Percentiles rank a stretch among this genome's conserved stretches.
Evolutionary conservation across 257 asterid species (phyloP).

Genomic region (Nicotiana benthamiana): DNA sequence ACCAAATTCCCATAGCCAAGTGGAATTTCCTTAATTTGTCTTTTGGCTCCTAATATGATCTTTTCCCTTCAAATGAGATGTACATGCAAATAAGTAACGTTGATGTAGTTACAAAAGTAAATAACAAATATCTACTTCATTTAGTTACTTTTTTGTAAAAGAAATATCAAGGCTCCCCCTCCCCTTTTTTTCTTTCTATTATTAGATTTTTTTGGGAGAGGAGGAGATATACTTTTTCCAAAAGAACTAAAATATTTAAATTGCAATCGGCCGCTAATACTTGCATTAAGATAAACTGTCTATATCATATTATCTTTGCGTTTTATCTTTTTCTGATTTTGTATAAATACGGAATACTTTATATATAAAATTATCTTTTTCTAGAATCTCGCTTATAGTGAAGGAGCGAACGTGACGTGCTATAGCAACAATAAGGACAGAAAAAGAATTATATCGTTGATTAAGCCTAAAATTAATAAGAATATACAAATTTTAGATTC

Average conservation of each 20-base stretch:
- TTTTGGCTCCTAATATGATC: neutral
- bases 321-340: no score
- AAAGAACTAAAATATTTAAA: no score
- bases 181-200: neutral
- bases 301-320: no score
- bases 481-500: neutral
- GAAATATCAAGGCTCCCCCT: no score
- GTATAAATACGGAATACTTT: no score
- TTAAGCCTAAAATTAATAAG: neutral
- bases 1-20: neutral
- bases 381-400: neutral
- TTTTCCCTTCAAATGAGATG: neutral
- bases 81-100: neutral
- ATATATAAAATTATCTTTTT: no score
- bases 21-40: neutral
- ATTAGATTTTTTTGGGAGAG: neutral
- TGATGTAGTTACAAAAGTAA: neutral
- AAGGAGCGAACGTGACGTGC: neutral
- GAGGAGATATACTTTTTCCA: neutral
- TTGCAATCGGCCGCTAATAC: no score
- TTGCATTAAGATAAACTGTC: no score
- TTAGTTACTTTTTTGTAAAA: neutral
- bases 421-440: neutral
- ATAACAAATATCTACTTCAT: neutral
- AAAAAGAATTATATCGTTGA: neutral